These are phyloP conservation scores for Pseudodiploospora longispora DNA, from an alignment of 2,329 filamentous ascomycete species.

Conservation along the genomic window DNA sequence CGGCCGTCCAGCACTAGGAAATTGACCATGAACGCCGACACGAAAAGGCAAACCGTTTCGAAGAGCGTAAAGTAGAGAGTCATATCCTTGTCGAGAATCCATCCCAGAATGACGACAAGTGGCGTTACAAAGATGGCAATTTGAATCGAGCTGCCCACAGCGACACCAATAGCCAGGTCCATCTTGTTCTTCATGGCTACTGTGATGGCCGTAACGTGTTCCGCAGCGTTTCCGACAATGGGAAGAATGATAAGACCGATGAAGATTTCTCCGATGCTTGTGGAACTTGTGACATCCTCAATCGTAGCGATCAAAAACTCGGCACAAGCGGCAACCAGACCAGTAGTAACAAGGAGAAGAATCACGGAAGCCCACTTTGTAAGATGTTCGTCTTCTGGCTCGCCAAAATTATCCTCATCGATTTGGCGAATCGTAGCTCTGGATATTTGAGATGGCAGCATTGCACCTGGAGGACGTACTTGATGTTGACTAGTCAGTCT, in stretches of 20 bases:
- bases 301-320: constrained; percentile 65
- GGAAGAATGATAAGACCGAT: constrained; percentile 66
- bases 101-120: constrained; percentile 62
- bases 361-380: constrained; percentile 50
- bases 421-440: constrained; percentile 24
- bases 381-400: constrained; percentile 38
- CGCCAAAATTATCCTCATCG: constrained; percentile 18
- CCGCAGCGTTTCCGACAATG: constrained; percentile 65
- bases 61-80: constrained; percentile 81
- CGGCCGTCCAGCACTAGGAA: constrained; percentile 79
- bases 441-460: constrained; percentile 41
- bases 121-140: constrained; percentile 66
- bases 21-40: constrained; percentile 78
- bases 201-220: constrained; percentile 63
- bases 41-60: constrained; percentile 80
- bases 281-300: constrained; percentile 49
- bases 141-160: constrained; percentile 63
- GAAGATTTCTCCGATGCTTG: constrained; percentile 55
- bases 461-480: constrained; percentile 39
- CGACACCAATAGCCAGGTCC: constrained; percentile 66
- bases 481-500: constrained; percentile 43
- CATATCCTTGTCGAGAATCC: constrained; percentile 61
- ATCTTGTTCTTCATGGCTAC: constrained; percentile 70
- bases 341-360: constrained; percentile 56
- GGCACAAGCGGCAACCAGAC: constrained; percentile 58